These are phyloP conservation scores for Cercospora sp. DNA, from an alignment of 2,329 filamentous ascomycete genomes.

Conservation along the genomic window DNA sequence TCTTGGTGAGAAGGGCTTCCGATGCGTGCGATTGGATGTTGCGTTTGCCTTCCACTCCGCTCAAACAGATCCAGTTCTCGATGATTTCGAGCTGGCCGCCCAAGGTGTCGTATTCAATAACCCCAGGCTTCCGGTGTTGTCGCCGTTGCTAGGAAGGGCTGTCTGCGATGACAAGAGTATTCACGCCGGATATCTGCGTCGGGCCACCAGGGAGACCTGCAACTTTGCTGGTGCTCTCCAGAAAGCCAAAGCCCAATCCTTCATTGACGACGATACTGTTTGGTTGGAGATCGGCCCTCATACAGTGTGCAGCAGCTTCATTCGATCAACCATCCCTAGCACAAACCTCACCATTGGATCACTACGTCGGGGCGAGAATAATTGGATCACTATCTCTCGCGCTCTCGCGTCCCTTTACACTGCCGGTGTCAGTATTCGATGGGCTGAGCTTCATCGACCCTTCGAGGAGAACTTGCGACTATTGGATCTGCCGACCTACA, in stretches of 20 bases:
- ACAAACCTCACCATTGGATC: conserved; percentile 34
- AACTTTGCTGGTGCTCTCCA: conserved; percentile 35
- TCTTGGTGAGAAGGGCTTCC: conserved; percentile 14
- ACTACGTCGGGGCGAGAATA: conserved; percentile 14
- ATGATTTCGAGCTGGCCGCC: conserved; percentile 26
- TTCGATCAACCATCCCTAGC: conserved; percentile 16
- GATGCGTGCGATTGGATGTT: conserved; percentile 26
- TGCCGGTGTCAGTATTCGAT: conserved; percentile 58
- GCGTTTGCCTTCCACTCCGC: conserved; percentile 39
- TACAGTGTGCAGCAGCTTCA: conserved; percentile 38
- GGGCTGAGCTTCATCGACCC: conserved; percentile 58
- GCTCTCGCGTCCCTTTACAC: conserved; percentile 54
- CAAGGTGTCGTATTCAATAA: conserved; percentile 27
- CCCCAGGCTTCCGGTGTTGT: conserved; percentile 36
- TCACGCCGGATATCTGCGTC: background rate
- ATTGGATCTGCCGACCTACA: conserved; percentile 55
- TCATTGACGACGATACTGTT: conserved; percentile 41
- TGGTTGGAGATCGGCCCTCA: conserved; percentile 53
- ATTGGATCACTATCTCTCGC: conserved; percentile 53
- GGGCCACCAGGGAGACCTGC: conserved; percentile 44
- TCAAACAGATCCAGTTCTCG: conserved; percentile 36
- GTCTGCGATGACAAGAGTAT: background rate
- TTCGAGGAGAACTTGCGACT: conserved; percentile 42
- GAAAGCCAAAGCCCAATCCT: conserved; percentile 36
- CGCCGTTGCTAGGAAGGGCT: conserved; percentile 24